Evolutionary conservation across 164 flowering plant species (phyloP).

Genomic region (Liriodendron chinense): DNA sequence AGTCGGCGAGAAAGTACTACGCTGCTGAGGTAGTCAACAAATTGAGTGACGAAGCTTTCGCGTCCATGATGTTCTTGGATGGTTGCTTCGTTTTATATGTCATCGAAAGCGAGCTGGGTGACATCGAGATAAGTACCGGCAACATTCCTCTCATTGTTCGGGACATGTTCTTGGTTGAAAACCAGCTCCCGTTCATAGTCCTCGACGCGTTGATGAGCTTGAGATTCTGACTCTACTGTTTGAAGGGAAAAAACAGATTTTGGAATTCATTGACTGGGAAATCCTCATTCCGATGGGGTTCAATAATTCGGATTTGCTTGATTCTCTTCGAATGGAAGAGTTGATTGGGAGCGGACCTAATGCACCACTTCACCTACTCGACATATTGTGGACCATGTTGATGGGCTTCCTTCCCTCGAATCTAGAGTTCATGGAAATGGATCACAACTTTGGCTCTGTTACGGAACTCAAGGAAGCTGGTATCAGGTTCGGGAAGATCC

Average conservation of each 20-base stretch:
- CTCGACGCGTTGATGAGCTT: constrained; percentile 1
- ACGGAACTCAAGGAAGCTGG: no score
- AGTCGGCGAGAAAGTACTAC: neutral
- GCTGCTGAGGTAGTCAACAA: neutral
- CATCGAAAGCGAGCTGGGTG: neutral
- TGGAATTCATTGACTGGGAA: no score
- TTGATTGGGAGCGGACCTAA: no score
- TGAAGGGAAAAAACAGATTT: no score
- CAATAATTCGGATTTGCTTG: no score
- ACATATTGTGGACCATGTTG: neutral
- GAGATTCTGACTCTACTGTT: neutral
- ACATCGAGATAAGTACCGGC: neutral
- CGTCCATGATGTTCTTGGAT: constrained; percentile 18
- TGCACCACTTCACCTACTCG: neutral
- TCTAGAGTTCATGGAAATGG: neutral
- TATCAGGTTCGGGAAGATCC: neutral
- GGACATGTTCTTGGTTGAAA: constrained; percentile 24
- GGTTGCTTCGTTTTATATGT: constrained; percentile 21
- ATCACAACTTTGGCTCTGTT: neutral
- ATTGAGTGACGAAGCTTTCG: constrained; percentile 4
- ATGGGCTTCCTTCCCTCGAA: neutral
- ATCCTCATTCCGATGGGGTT: no score
- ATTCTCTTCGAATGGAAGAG: no score
- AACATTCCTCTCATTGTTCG: neutral
- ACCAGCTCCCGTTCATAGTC: constrained; percentile 17